A percentile compares a stretch with the other conserved stretches of the same genome.
Evolutionary conservation across 495 filamentous ascomycete genomes (phyloP).

Genomic region (Penicillium longicatenatum): DNA sequence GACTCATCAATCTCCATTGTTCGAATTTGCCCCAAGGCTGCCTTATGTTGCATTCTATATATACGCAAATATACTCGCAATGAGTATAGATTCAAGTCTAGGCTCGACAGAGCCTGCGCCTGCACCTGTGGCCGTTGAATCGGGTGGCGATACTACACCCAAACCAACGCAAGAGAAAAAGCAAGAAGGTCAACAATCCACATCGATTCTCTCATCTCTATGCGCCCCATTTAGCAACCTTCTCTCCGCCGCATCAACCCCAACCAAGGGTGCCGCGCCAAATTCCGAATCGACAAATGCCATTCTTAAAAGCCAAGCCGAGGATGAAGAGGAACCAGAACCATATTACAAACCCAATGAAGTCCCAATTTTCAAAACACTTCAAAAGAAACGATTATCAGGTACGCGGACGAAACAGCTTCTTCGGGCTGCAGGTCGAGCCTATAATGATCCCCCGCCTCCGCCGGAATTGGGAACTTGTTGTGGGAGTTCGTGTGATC

Average conservation of each 20-base stretch:
- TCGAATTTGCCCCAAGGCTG: background rate
- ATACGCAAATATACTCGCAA: background rate
- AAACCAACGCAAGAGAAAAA: background rate
- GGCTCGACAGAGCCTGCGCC: background rate
- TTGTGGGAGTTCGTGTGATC: conserved; percentile 48
- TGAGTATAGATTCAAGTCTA: conserved; percentile 2
- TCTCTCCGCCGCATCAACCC: background rate
- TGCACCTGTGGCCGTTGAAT: background rate
- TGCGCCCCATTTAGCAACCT: conserved; percentile 8
- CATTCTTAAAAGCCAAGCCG: background rate
- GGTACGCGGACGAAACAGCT: conserved; percentile 43
- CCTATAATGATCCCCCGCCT: conserved; percentile 39
- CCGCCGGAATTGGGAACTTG: conserved; percentile 40
- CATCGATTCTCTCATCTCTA: conserved; percentile 5
- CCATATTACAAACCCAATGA: conserved; percentile 30
- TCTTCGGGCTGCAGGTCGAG: conserved; percentile 36
- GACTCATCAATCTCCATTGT: background rate
- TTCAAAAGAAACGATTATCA: conserved; percentile 34
- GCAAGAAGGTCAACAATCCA: background rate
- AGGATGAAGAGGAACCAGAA: conserved; percentile 9
- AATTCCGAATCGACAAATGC: background rate
- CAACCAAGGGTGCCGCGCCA: background rate
- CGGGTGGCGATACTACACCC: background rate
- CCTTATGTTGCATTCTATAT: background rate
- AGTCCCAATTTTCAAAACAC: conserved; percentile 33